A percentile compares a stretch with the other conserved stretches of the same genome.
phyloP scores from a whole-genome alignment of 805 yeast species.

The Metschnikowia matae region DNA sequence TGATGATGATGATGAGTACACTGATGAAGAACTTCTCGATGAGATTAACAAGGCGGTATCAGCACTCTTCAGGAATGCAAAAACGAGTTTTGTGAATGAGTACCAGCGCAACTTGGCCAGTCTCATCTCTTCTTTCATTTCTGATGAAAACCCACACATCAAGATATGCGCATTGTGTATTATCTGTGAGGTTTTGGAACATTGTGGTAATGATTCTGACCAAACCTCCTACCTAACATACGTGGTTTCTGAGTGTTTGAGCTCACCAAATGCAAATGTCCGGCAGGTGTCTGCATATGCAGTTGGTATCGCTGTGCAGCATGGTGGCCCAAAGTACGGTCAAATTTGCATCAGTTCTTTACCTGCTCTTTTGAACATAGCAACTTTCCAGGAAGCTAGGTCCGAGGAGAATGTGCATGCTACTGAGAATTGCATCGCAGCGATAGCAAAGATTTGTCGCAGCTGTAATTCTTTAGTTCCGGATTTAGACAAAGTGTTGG shows the following conservation, averaged over 20 bases:
- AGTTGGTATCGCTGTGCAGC: conserved; percentile 82
- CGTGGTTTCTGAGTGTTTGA: conserved; percentile 62
- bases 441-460: conserved; percentile 81
- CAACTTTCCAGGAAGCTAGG: conserved; percentile 74
- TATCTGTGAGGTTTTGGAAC: conserved; percentile 76
- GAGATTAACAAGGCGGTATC: conserved; percentile 77
- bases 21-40: conserved; percentile 87
- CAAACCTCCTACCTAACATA: conserved; percentile 63
- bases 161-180: conserved; percentile 76
- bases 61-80: conserved; percentile 61
- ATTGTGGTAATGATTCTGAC: conserved; percentile 64
- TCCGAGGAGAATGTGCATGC: conserved; percentile 82
- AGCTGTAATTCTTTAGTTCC: conserved; percentile 57
- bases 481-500: conserved; percentile 56
- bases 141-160: conserved; percentile 63
- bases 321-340: conserved; percentile 62
- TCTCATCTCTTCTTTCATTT: conserved; percentile 54
- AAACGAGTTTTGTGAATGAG: conserved; percentile 54
- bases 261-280: conserved; percentile 62
- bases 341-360: conserved; percentile 67
- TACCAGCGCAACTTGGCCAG: conserved; percentile 60
- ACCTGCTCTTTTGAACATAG: conserved; percentile 68
- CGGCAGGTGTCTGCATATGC: conserved; percentile 86
- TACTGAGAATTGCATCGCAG: conserved; percentile 78
- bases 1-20: conserved; percentile 76